Percentiles rank a stretch among this genome's conserved stretches.
phyloP scores from a whole-genome alignment of 2,329 filamentous ascomycete species.

The Aphanoascus verrucosus region DNA sequence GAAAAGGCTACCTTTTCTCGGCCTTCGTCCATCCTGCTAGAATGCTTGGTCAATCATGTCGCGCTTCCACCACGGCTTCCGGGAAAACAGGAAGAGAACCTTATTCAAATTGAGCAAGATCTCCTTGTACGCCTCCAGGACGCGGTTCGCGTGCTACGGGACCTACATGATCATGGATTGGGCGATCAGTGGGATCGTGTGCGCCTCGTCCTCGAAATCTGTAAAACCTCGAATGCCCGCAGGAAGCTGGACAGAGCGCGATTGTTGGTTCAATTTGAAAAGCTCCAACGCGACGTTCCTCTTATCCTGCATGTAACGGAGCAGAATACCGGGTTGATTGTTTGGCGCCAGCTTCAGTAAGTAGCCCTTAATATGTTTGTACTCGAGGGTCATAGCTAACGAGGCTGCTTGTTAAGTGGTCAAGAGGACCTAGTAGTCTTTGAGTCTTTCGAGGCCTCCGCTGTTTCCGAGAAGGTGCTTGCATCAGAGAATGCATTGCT shows the following conservation, averaged over 20 bases:
- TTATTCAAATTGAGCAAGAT: constrained; percentile 21
- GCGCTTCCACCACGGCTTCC: constrained; percentile 32
- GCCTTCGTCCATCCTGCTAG: constrained; percentile 14
- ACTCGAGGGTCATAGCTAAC: not conserved
- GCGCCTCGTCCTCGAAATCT: constrained; percentile 13
- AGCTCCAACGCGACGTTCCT: constrained; percentile 22
- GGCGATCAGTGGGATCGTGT: constrained; percentile 16
- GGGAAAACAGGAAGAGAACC: constrained; percentile 24
- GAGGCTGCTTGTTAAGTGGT: constrained; percentile 11
- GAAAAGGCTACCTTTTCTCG: not conserved
- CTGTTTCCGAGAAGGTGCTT: constrained; percentile 44
- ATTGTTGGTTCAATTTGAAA: constrained; percentile 23
- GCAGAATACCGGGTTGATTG: constrained; percentile 42
- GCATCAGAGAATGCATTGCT: constrained; percentile 42
- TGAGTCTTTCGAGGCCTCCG: constrained; percentile 52
- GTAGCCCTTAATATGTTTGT: constrained; percentile 12
- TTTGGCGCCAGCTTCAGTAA: constrained; percentile 29
- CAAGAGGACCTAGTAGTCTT: constrained; percentile 34
- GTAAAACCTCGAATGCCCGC: constrained; percentile 14
- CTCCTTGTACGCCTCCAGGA: constrained; percentile 17
- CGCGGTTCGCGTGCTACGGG: constrained; percentile 22
- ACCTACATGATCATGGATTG: constrained; percentile 17
- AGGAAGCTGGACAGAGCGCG: constrained; percentile 16
- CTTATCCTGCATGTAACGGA: constrained; percentile 38
- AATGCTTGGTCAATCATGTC: constrained; percentile 29